Base-by-base conservation (phyloP, 2,329 filamentous ascomycete species). In the Beauveria brongniartii region DNA sequence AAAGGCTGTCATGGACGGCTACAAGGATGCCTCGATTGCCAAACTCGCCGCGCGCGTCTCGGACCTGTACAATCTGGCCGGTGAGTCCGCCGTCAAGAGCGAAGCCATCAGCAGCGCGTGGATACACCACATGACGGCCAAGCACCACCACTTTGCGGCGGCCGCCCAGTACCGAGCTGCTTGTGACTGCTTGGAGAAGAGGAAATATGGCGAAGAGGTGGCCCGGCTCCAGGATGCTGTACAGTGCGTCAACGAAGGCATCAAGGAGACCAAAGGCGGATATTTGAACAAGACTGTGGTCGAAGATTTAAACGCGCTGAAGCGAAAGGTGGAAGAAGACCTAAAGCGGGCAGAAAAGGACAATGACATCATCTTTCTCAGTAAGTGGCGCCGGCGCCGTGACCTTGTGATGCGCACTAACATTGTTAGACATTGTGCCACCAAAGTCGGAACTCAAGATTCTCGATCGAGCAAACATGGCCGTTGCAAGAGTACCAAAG, bases 71-170 rank as follows among this genome's bases (percentile, higher is more conserved):
- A 89, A 86, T 58, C 79, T 87, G 59, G 91, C 92, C 0, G 87
- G 90, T 7, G 93, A 97, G 67, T 88, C 87, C 65, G 92, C 91
- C 10, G 86, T 95, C 70, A 91, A 92, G 73, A 96, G 92, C 64
- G 88, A 96, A 68, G 87, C 90, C 18, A 87, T 97, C 66, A 94
- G 90, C 71, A 92, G 89, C 61, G 90, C 94, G 64, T 97, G 93
- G 94, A 97, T 99, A 67, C 93, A 97, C 73, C 93, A 97, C 71
- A 92, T 95, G 83, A 92, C 90, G 28, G 94, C 93, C 6, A 99
- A 97, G 72, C 92, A 97, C 70, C 90, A 97, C 70, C 94, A 97
- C 73, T 97, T 99, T 75, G 92, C 93, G 1, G 93, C 91, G 0
- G 94, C 94, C 0, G 94, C 94, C 0, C 94, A 99, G 71, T 97